Base-by-base conservation (phyloP, 305 asterid genomes). In the Solanum hybrid region DNA sequence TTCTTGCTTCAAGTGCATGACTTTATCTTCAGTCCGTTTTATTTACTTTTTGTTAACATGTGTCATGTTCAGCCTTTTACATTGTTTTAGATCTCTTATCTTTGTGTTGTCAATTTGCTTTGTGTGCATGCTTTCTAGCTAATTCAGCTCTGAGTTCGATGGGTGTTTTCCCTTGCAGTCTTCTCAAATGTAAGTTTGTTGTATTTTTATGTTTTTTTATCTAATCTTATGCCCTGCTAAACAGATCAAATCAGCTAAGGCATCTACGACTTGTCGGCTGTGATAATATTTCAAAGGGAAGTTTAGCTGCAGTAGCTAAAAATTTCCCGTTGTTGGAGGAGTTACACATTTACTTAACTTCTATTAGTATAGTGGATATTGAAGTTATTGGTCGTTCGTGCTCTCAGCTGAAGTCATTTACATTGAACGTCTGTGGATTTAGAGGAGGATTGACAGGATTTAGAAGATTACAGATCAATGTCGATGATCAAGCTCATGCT, bases 261-360 rank as follows among this genome's bases (percentile, higher is more conserved):
- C 90, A 92, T 75, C 95, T 95, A 79, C 92, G 79, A 32, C 92
- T 95, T 69, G 90, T 64, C 60, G 24, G 2, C 66, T 76, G 93
- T 86, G 17, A 66, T 31, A 26, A 16, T 29, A 22, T 94, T 88
- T 89, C 93, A 13, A 66, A 89, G 36, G 90, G 86, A 78, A 91
- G 87, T 86, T 38, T 95, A 88, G 36, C 79, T 42, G 69, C 77
- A 91, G 93, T 94, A 86, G 82, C 93, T n/a, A 88, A 88, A 86
- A 87, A 75, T 4, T 72, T 93, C n/a, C 93, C 94, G 5, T 79
- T 87, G 46, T 82, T 95, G 87, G 95, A 95, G 93, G 94, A 94
- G 89, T 91, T 95, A 32, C 93, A 93, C 77, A 75, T 95, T 36
- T 92, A 90, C 87, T 90, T 90, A 89, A 85, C 89, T 86, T 35